Percentiles rank a stretch among this genome's conserved stretches.
phyloP scores from a whole-genome alignment of 352 stramenopile genomes.

The Halophytophthora batemanensis region DNA sequence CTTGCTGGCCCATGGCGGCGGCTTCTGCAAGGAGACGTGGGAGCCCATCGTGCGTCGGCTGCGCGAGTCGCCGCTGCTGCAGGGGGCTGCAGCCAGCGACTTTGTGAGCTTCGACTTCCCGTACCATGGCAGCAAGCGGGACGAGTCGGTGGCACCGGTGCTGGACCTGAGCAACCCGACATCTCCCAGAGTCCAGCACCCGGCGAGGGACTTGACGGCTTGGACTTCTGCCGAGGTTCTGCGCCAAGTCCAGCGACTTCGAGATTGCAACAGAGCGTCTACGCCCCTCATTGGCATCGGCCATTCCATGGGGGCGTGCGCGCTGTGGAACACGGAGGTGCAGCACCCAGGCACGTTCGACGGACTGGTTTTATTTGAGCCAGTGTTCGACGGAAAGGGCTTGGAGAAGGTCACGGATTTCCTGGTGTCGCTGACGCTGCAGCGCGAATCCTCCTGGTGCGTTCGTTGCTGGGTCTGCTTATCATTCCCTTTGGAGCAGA shows the following conservation, averaged over 20 bases:
- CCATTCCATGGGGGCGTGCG: conserved; percentile 42
- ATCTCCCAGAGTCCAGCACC: conserved; percentile 18
- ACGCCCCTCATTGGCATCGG: conserved; percentile 30
- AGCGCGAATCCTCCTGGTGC: conserved; percentile 36
- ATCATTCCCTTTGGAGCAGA: background rate
- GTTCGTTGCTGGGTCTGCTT: background rate
- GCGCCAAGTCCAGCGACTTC: conserved; percentile 21
- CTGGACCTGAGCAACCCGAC: conserved; percentile 13
- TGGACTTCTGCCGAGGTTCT: no score
- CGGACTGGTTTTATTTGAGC: conserved; percentile 43
- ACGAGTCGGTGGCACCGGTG: no score
- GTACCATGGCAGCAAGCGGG: conserved; percentile 26
- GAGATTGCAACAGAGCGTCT: background rate
- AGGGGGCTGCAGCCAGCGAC: conserved; percentile 11
- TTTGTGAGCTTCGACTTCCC: conserved; percentile 29
- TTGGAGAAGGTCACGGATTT: conserved; percentile 27
- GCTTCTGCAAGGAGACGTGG: conserved; percentile 56
- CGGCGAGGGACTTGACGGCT: conserved; percentile 18
- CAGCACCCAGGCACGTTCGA: conserved; percentile 43
- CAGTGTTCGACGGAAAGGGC: conserved; percentile 29
- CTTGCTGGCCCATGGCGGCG: conserved; percentile 50
- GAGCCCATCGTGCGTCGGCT: conserved; percentile 36
- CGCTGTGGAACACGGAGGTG: conserved; percentile 38
- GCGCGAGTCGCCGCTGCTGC: conserved; percentile 28
- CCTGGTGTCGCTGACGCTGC: conserved; percentile 29